Evolutionary conservation across 2,329 filamentous ascomycete species (phyloP), one percentile per base, ranked within the genome.

Genomic region (Coniella vitis): DNA sequence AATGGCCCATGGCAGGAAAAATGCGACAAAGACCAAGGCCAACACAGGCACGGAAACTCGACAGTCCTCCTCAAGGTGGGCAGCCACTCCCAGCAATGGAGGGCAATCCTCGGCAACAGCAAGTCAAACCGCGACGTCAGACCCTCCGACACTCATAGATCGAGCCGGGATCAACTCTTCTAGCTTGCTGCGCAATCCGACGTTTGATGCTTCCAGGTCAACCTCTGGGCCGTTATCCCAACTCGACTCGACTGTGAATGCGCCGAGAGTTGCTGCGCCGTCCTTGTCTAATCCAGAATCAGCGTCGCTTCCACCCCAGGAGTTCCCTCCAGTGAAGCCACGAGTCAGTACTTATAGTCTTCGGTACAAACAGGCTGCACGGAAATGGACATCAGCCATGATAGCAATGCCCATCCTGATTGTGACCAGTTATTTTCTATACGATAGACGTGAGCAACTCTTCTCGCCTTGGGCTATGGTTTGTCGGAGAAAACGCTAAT

Each of bases 341-440:
- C 21, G 22, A 14, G 50, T 64, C 39, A 62, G 67, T 42, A 56
- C 57, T 0, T 61, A 61, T 19, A 69, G 66, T 48, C 60, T 65
- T 34, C 67, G 69, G 38, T 76, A 74, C 58, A 69, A 71, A 47
- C 56, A 58, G 34, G 68, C 71, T 25, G 66, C 69, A 47, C 60
- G 72, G 50, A 71, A 68, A 56, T 78, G 73, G 66, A 62, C 68
- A 3, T 62, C 65, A 19, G 53, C 69, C 7, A 73, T 81, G 55
- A 69, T 79, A 47, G 75, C 73, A 20, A 56, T 78, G 61, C 77
- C 77, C 2, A 70, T 81, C 29, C 56, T 79, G 4, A 52, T 79
- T 13, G 75, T 81, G 43, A 76, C 74, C 21, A 78, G 76, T 19
- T 80, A 76, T 53, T 70, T 69, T 45, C 58, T 81, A 3, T 79